Evolutionary conservation across 2,329 filamentous ascomycete genomes (phyloP), one percentile per base, ranked within the genome.

Genomic region (Colletotrichum graminicola): DNA sequence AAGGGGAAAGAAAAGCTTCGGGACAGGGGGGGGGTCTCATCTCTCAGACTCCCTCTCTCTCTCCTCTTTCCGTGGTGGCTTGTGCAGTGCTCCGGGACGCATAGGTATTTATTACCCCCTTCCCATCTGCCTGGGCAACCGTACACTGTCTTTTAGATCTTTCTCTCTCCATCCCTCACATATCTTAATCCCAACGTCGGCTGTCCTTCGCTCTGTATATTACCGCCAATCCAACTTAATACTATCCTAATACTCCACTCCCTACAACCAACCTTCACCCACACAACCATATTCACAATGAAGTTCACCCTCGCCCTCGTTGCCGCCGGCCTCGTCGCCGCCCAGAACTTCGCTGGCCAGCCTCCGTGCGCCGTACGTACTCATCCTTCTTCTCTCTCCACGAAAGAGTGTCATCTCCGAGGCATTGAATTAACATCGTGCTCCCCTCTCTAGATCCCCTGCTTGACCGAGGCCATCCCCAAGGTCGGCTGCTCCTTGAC

Each of bases 331-430:
- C 72, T 84, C 47, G 82, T 78, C 52, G 78, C 79, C 61, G 83
- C 82, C 41, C 82, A 84, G 76, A 74, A 81, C 74, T 77, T 84
- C 61, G 51, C 72, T 34, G 79, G 77, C 47, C 73, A 81, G 67
- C 80, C 83, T 57, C 23, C 75, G 6, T 85, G 84, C 74, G 82
- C 83, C 75, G 83, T 85, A 81, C 73, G 83, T 79, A 11, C 16
- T n/a, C 23, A 12, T 29, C 12, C 26, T 52, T 16, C 16, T 16
- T 16, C 57, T 21, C 51, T 49, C 26, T 26, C 21, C 18, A 8
- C 21, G 14, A n/a, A 29, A 29, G 18, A 56, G 21, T 21, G n/a
- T 23, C n/a, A n/a, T 26, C n/a, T 16, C 12, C 11, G 3, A 23
- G 21, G 10, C 34, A 21, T 14, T 18, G 16, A 34, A 47, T 52